Evolutionary conservation across 1,139 yeast species (phyloP), one percentile per base, ranked within the genome.

Genomic region (Pichia sp.): DNA sequence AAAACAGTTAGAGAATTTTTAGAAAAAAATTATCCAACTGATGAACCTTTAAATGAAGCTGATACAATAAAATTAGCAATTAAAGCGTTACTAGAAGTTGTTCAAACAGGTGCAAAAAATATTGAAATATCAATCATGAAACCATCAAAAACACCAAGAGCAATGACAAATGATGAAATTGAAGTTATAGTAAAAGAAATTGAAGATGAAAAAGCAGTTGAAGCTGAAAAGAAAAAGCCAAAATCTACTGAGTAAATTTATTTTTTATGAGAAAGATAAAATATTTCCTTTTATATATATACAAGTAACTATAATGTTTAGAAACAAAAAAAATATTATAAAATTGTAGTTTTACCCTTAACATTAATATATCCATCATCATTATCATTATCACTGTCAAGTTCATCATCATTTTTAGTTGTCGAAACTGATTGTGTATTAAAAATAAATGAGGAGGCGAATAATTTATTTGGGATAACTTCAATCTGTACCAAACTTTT

Each of bases 81-180:
- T 48, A 87, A 86, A 71, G 81, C 95, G 30, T 75, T 92, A 61
- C 76, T 92, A 60, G 98, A 92, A 67, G 97, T 92, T 47, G 98
- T 92, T 32, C 98, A 94, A 70, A 90, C 97, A 3, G 98, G 98
- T 38, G 95, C 97, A 41, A 86, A 88, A 66, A 92, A 92, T 67
- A 89, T 92, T 64, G 99, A 92, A 68, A 83, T 92, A 49, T 86
- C 95, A 11, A 84, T 94, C 43, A 81, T 92, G 77, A 79, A 78
- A 56, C 86, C 97, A 34, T 79, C 78, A 51, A 72, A 75, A 56
- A 62, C 66, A 42, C 76, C 81, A 56, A 68, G 73, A 54, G 71
- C 74, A 51, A 74, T 86, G 65, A 72, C 80, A 32, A 76, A 80
- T 50, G 96, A 86, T 33, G 87, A 84, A 58, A 81, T 94, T 56